phyloP scores from a whole-genome alignment of 352 stramenopile genomes.

The Phytophthora tubulina region DNA sequence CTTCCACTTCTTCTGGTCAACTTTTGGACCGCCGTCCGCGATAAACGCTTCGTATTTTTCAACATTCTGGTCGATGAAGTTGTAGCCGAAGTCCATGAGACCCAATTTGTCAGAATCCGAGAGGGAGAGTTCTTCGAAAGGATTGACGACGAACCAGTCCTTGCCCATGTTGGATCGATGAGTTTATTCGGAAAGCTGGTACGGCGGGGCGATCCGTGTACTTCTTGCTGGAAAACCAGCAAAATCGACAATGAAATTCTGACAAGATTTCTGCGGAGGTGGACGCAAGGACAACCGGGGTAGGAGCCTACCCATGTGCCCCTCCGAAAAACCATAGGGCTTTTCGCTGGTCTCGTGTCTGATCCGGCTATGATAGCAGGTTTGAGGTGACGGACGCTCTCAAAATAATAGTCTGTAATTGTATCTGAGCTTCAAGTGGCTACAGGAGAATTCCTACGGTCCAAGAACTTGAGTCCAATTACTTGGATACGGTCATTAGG shows the following conservation, averaged over 20 bases:
- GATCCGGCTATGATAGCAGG: too few species aligned
- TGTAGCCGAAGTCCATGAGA: slow-evolving; percentile 38
- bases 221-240: slow-evolving; percentile 26
- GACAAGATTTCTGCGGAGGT: neutral
- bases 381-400: too few species aligned
- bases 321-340: too few species aligned
- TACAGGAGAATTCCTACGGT: too few species aligned
- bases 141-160: slow-evolving; percentile 44
- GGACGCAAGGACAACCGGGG: too few species aligned
- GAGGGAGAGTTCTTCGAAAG: slow-evolving; percentile 36
- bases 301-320: too few species aligned
- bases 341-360: too few species aligned
- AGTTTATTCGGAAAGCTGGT: neutral
- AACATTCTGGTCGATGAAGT: slow-evolving; percentile 42
- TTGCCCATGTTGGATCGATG: slow-evolving; percentile 36
- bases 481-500: too few species aligned
- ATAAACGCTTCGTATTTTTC: slow-evolving; percentile 55
- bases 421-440: too few species aligned
- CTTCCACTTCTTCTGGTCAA: slow-evolving; percentile 51
- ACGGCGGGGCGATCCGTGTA: neutral
- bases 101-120: slow-evolving; percentile 22
- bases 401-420: too few species aligned
- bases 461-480: too few species aligned
- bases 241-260: slow-evolving; percentile 4
- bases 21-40: slow-evolving; percentile 13